Conservation (phyloP, 371 early-diverging fungal species). For the Mortierella sp. region DNA sequence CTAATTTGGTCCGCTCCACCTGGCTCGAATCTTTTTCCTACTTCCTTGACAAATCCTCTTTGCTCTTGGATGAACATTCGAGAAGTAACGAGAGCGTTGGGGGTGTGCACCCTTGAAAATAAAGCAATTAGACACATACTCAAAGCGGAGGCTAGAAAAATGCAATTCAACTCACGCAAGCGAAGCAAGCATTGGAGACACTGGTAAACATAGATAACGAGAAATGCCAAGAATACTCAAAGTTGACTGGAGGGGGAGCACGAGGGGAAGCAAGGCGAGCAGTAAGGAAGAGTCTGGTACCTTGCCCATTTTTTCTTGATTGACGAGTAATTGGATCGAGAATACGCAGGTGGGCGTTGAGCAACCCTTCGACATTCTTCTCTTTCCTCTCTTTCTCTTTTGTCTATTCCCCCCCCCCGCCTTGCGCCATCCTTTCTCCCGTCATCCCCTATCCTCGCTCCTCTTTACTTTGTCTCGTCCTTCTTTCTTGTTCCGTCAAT, state of each 20-base stretch:
- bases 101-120: neutral
- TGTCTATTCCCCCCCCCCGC: neutral
- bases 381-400: constrained; percentile 15
- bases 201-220: neutral
- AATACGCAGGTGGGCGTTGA: neutral
- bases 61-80: neutral
- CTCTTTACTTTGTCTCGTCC: no score
- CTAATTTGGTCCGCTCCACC: neutral
- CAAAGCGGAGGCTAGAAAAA: neutral
- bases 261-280: no score
- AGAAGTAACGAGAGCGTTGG: constrained; percentile 2
- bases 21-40: no score
- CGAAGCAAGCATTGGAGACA: neutral
- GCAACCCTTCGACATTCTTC: neutral
- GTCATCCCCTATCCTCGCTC: neutral
- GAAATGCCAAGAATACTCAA: no score
- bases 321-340: neutral
- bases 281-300: neutral
- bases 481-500: no score
- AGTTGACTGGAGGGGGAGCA: no score
- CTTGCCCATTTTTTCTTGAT: neutral
- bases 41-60: neutral
- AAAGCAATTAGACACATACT: neutral
- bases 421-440: no score
- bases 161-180: neutral